Conservation (phyloP, 1,284 basidiomycete species). For the Fomitopsis schrenkii region DNA sequence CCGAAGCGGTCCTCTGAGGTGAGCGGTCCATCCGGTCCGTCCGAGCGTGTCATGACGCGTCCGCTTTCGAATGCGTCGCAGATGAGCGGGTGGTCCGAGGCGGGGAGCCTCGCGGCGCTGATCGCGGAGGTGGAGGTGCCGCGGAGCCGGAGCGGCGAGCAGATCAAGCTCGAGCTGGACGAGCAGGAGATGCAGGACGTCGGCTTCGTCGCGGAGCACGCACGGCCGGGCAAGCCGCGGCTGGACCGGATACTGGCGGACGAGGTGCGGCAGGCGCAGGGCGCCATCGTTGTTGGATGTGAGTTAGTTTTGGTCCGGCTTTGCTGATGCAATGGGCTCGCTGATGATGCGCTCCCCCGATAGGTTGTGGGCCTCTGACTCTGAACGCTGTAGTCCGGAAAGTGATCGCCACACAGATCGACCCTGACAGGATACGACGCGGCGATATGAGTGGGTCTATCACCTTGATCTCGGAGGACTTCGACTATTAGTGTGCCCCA, state of each 20-base stretch:
- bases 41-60: neutral
- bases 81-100: conserved; percentile 25
- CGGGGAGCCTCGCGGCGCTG: conserved; percentile 25
- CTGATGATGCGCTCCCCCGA: neutral
- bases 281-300: conserved; percentile 67
- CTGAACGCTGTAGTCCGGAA: conserved; percentile 72
- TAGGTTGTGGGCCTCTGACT: conserved; percentile 74
- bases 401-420: conserved; percentile 59
- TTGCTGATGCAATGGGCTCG: neutral
- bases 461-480: conserved; percentile 65
- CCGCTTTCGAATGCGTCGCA: conserved; percentile 12
- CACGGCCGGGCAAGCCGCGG: conserved; percentile 72
- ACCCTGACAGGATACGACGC: conserved; percentile 46
- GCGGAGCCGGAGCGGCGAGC: conserved; percentile 17
- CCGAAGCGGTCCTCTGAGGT: neutral
- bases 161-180: conserved; percentile 52
- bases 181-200: conserved; percentile 68
- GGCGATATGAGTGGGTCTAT: conserved; percentile 66
- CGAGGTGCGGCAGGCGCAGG: conserved; percentile 56
- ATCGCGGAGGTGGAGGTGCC: conserved; percentile 20
- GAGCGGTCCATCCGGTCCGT: neutral
- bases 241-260: conserved; percentile 62
- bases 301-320: conserved; percentile 26
- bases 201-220: conserved; percentile 62
- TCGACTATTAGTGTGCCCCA: conserved; percentile 47